Evolutionary conservation across 805 yeast genomes (phyloP).

Genomic region (Kluyveromyces wickerhamii): DNA sequence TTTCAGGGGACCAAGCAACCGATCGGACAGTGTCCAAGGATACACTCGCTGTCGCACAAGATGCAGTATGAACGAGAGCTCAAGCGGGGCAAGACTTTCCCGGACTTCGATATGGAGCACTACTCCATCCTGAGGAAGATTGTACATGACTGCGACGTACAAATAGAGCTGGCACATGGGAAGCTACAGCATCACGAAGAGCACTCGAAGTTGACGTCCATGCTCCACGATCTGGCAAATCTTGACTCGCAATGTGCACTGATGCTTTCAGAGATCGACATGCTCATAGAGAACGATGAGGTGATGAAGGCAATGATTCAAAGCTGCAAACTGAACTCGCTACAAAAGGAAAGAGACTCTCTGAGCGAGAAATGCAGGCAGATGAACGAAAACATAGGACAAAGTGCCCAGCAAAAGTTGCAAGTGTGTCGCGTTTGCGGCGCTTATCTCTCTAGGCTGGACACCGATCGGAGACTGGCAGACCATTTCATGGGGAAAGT

Average conservation of each 20-base stretch:
- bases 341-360: constrained; percentile 41
- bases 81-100: constrained; percentile 36
- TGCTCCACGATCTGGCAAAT: constrained; percentile 49
- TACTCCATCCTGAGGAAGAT: constrained; percentile 42
- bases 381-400: constrained; percentile 66
- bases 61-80: constrained; percentile 52
- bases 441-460: constrained; percentile 76
- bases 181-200: constrained; percentile 67
- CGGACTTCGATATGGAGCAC: constrained; percentile 42
- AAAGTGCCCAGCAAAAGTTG: constrained; percentile 79
- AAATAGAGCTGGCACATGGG: constrained; percentile 53
- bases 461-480: constrained; percentile 79
- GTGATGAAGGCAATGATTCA: constrained; percentile 44
- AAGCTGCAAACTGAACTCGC: constrained; percentile 37
- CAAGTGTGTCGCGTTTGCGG: constrained; percentile 91
- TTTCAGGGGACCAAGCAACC: constrained; percentile 77
- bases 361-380: constrained; percentile 50
- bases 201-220: constrained; percentile 45
- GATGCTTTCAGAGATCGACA: constrained; percentile 56
- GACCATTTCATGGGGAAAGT: constrained; percentile 86
- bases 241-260: constrained; percentile 58
- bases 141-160: constrained; percentile 57
- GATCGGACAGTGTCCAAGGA: constrained; percentile 68
- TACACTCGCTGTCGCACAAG: constrained; percentile 68
- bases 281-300: constrained; percentile 43